phyloP scores from a whole-genome alignment of 345 rosid species.

The Microcos paniculata region DNA sequence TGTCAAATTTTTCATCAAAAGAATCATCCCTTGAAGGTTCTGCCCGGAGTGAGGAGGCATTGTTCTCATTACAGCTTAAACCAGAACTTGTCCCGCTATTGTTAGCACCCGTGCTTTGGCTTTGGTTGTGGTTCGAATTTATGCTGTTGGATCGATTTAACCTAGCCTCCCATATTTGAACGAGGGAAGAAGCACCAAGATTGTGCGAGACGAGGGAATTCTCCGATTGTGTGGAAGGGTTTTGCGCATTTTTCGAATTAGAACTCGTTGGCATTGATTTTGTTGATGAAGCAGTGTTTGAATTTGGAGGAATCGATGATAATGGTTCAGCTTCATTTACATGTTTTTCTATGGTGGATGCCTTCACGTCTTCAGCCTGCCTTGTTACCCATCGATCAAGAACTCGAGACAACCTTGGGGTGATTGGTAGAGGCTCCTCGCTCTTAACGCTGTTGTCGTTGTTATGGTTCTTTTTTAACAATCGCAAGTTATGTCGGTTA shows the following conservation, averaged over 20 bases:
- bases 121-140: constrained; percentile 20
- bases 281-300: constrained; percentile 3
- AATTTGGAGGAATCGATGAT: not conserved
- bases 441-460: not conserved
- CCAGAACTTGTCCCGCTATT: constrained; percentile 28
- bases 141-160: constrained; percentile 40
- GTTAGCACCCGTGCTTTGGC: not conserved
- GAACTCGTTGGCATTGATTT: constrained; percentile 9
- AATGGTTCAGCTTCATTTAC: constrained; percentile 28
- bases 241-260: not conserved
- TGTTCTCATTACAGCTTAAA: constrained; percentile 19
- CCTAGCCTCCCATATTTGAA: constrained; percentile 92
- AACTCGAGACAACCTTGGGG: constrained; percentile 24
- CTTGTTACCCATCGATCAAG: constrained; percentile 44
- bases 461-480: constrained; percentile 13
- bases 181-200: constrained; percentile 76
- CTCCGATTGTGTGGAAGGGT: constrained; percentile 19
- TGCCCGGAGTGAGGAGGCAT: not conserved
- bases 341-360: constrained; percentile 34
- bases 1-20: not conserved
- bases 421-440: not conserved
- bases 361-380: constrained; percentile 40
- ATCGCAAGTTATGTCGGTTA: constrained; percentile 11
- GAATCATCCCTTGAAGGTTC: constrained; percentile 19
- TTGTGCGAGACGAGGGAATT: constrained; percentile 9